Base-by-base conservation (phyloP, 2,329 filamentous ascomycete genomes). In the Colletotrichum brevisporum region DNA sequence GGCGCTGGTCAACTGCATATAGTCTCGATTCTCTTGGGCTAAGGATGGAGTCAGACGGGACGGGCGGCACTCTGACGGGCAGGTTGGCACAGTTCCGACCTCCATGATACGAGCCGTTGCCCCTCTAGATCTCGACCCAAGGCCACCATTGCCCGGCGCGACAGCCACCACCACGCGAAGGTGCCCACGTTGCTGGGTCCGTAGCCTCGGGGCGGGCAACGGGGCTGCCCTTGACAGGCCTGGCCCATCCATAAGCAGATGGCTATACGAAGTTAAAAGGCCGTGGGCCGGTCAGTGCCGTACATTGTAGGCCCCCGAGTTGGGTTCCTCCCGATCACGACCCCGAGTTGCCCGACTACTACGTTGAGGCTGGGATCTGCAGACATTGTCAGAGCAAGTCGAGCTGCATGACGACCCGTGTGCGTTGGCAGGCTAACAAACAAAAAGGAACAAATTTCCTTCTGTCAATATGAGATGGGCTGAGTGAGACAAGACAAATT, bases 401-500 rank as follows among this genome's bases (percentile, higher is more conserved):
- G 53, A 50, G 50, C 62, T 51, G 66, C 62, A 60, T 50, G 50
- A 53, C 10, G 48, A 39, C 50, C 13, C 54, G 43, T 66, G 43
- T 69, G 63, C 36, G 66, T 59, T 69, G 66, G 54, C 66, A 66
- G 54, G 62, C 66, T 69, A 59, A 51, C 54, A 24, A 57, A 21
- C 24, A 65, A 45, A 66, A 60, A 55, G 15, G 55, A 60, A 43
- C 45, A 47, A 15, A 45, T 2, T 64, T 48, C 48, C 59, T 24
- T n/a, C 36, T 24, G 41, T n/a, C 50, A 69, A 59, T 50, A 66
- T 50, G 8, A 15, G 43, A 60, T 55, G 43, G 62, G 66, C 66
- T 66, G 66, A 69, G 66, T 69, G 66, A 66, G 62, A 69, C 50
- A 39, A 45, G 50, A 51, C 50, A 45, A 36, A 55, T 51, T 66